phyloP scores from a whole-genome alignment of 257 asterid genomes.

The Ilex aquifolium region DNA sequence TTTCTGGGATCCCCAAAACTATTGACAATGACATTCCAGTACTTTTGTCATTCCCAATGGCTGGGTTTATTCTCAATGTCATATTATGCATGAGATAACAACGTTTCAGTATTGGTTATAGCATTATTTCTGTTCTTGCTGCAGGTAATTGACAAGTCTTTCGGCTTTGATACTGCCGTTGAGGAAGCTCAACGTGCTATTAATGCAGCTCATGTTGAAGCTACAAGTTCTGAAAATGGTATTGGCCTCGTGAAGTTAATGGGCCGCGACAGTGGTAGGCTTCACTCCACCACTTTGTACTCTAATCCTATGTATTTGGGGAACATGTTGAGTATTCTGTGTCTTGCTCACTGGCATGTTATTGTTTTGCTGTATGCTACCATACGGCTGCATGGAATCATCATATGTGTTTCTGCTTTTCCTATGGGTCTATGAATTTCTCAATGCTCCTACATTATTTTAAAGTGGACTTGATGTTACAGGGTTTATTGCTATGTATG shows the following conservation, averaged over 20 bases:
- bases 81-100: not conserved
- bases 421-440: not conserved
- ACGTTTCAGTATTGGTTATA: not conserved
- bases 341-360: not conserved
- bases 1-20: slow-evolving; percentile 86
- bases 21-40: slow-evolving; percentile 94
- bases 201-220: slow-evolving; percentile 94
- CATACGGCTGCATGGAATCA: not conserved
- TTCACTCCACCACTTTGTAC: not conserved
- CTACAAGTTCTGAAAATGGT: slow-evolving; percentile 85
- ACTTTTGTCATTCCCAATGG: slow-evolving; percentile 3
- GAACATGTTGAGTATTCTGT: not conserved
- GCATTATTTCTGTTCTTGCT: slow-evolving; percentile 7
- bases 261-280: slow-evolving; percentile 84
- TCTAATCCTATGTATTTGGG: not conserved
- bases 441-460: not conserved
- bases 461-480: slow-evolving; percentile 5
- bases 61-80: not conserved
- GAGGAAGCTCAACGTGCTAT: slow-evolving; percentile 99
- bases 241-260: slow-evolving; percentile 87
- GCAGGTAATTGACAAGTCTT: slow-evolving; percentile 86
- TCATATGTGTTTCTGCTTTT: not conserved
- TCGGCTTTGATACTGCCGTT: slow-evolving; percentile 91
- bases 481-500: slow-evolving; percentile 94
- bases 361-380: not conserved